Percentiles rank a stretch among this genome's conserved stretches.
Evolutionary conservation across 352 stramenopile species (phyloP).

Genomic region (Pythium utonaiense): DNA sequence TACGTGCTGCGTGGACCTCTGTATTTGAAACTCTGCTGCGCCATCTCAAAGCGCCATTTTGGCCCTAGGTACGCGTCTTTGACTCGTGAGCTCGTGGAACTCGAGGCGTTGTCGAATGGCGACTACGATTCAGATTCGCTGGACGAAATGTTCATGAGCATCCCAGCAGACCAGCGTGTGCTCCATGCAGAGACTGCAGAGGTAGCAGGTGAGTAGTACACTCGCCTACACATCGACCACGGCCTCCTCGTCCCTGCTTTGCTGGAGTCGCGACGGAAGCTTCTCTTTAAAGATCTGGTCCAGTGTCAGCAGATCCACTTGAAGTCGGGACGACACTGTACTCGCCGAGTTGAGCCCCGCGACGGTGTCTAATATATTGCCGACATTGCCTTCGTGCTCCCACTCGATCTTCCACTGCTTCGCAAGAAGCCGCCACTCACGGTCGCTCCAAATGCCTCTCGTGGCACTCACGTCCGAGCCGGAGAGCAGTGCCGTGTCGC

Average conservation of each 20-base stretch:
- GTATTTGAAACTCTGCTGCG: neutral
- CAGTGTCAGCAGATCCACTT: slow-evolving; percentile 33
- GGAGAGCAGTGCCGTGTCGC: neutral
- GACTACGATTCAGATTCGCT: slow-evolving; percentile 34
- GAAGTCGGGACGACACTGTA: slow-evolving; percentile 23
- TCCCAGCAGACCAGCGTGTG: slow-evolving; percentile 36
- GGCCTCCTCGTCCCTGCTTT: slow-evolving; percentile 65
- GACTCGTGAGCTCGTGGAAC: slow-evolving; percentile 31
- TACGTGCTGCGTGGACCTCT: slow-evolving; percentile 11
- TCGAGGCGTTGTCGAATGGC: slow-evolving; percentile 37
- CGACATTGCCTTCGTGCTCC: slow-evolving; percentile 29
- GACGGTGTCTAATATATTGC: slow-evolving; percentile 26
- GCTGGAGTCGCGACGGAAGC: slow-evolving; percentile 55
- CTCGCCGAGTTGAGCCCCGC: slow-evolving; percentile 25
- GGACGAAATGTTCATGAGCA: slow-evolving; percentile 45
- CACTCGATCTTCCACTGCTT: slow-evolving; percentile 29
- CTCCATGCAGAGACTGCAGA: neutral
- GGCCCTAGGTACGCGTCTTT: slow-evolving; percentile 35
- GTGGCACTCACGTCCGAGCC: neutral
- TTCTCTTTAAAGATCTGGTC: slow-evolving; percentile 79
- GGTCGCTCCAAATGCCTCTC: slow-evolving; percentile 21
- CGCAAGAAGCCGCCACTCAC: slow-evolving; percentile 23
- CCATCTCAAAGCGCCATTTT: neutral
- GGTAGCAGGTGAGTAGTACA: neutral
- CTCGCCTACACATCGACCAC: slow-evolving; percentile 67